Base-by-base conservation (phyloP, 2,329 filamentous ascomycete species). In the Diaporthe sp. region DNA sequence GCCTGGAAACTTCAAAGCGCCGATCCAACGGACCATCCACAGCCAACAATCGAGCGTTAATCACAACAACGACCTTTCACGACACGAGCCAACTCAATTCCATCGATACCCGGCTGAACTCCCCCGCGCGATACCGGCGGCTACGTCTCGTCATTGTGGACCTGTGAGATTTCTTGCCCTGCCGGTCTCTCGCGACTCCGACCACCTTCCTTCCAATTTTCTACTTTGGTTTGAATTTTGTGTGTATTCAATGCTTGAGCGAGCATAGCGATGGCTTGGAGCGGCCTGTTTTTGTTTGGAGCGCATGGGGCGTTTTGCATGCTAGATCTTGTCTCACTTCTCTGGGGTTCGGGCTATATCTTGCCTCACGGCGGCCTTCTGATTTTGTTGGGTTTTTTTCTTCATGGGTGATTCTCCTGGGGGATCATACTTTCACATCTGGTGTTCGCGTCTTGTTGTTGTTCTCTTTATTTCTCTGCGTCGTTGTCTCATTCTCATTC, bases 321-420 rank as follows among this genome's bases (percentile, higher is more conserved):
- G 42, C 51, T 74, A 74, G 53, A 75, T 34, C 58, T 44, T 37
- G 73, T 12, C 55, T 70, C 37, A 44, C 42, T 74, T 74, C 39
- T 68, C 46, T 74, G 57, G 72, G 74, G 49, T 46, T 71, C 49
- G 37, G 68, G 73, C 51, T 77, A 77, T 65, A 75, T 61, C 19
- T 60, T 74, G 76, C 76, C 76, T 67, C 76, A 70, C 76, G 75
- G 76, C 76, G 60, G 42, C 42, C 60, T 71, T 71, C 25, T 76
- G 74, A 9, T 58, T 75, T 72, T 31, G 10, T 22, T 25, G 62
- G 62, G 19, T 61, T 22, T 42, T 9, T 28, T 76, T 34, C 61
- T 73, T 34, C 61, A 62, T 25, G 12, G 39, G 42, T 12, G 28
- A 71, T 57, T 6, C 65, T 42, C 42, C 55, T 46, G 42, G 25